Evolutionary conservation across 2,329 filamentous ascomycete species (phyloP), one percentile per base, ranked within the genome.

Genomic region (Botryotinia narcissicola): DNA sequence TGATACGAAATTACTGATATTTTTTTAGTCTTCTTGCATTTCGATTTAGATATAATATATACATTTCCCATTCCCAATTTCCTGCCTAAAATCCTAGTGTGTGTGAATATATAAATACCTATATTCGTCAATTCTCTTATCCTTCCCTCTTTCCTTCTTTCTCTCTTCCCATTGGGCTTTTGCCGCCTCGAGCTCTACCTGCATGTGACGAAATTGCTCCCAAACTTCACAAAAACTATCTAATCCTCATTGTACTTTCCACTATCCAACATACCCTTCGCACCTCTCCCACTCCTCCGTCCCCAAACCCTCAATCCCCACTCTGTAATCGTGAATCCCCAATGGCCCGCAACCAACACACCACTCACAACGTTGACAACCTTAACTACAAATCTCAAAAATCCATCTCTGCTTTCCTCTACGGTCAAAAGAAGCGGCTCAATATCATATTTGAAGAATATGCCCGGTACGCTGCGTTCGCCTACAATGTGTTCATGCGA

Each of bases 391-490:
- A 99, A 89, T 37, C 88, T 86, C 76, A 97, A 83, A 74, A 97
- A 85, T 61, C 92, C 87, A 73, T 91, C 91, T 80, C 94, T 90
- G 80, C 90, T 90, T 84, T 98, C 95, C 75, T 92, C 91, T 60
- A 99, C 91, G 42, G 92, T 91, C 71, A 99, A 86, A 82, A 96
- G 85, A 79, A 99, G 95, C 1, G 96, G 96, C 86, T 99, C 96
- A 78, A 99, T 98, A 82, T 98, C 95, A 84, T 97, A 99, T 85
- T 98, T 99, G 88, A 99, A 93, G 82, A 98, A 99, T 75, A 99
- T 90, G 46, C 96, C 96, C 0, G 96, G 96, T 0, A 98, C 89
- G 74, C 85, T 84, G 78, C 86, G 90, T 79, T 97, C 92, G 72
- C 86, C 85, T 60, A 97, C 87, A 51, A 86, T 84, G 79, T 91